phyloP scores from a whole-genome alignment of 2,329 filamentous ascomycete genomes.

The Cladophialophora yegresii region DNA sequence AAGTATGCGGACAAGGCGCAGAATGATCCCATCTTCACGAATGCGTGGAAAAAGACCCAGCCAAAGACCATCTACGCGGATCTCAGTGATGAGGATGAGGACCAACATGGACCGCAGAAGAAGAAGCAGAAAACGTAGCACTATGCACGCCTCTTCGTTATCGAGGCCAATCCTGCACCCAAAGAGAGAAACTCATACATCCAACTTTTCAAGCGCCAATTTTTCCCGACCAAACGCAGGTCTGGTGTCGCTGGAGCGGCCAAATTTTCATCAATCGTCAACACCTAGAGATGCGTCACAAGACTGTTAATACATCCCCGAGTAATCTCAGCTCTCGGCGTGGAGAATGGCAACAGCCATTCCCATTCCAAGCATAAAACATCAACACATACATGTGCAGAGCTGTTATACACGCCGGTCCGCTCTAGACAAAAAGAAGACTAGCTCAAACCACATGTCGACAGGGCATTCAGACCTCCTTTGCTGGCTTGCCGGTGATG shows the following conservation, averaged over 20 bases:
- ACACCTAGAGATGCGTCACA: background rate
- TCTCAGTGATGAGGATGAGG: constrained; percentile 79
- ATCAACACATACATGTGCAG: background rate
- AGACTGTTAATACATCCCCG: background rate
- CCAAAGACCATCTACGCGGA: constrained; percentile 90
- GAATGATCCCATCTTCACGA: constrained; percentile 91
- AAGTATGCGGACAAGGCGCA: constrained; percentile 94
- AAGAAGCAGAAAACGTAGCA: constrained; percentile 48
- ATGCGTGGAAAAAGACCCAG: constrained; percentile 88
- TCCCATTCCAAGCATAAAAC: background rate
- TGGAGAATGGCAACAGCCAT: background rate
- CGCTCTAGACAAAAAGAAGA: background rate
- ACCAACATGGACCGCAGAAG: constrained; percentile 68
- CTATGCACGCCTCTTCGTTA: background rate
- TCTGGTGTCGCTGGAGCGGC: background rate
- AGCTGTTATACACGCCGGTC: background rate
- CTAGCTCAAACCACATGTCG: background rate
- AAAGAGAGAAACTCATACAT: background rate
- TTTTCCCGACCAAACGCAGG: background rate
- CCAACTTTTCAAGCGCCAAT: background rate
- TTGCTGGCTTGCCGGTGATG: constrained; percentile 28
- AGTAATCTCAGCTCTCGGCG: background rate
- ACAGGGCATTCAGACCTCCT: constrained; percentile 21
- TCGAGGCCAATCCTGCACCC: background rate
- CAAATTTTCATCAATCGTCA: background rate